Evolutionary conservation across 176 grass and related monocot genomes (phyloP).

Genomic region (Melocanna baccifera): DNA sequence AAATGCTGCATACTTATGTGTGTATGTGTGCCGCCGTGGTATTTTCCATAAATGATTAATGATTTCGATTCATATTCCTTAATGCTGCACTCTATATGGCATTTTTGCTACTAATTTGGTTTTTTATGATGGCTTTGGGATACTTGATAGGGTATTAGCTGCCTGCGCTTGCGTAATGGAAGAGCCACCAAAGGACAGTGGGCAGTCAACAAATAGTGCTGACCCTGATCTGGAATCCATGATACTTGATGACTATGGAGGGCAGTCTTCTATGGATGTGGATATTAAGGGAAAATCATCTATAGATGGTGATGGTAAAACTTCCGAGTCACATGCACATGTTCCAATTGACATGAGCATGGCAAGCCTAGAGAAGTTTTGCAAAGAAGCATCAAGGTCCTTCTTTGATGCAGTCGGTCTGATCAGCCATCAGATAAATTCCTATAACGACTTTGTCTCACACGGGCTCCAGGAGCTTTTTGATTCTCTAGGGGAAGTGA

Average conservation of each 20-base stretch:
- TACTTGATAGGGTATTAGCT: constrained; percentile 30
- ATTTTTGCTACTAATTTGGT: constrained; percentile 9
- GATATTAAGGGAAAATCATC: constrained; percentile 33
- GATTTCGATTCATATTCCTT: not conserved
- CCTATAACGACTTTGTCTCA: constrained; percentile 72
- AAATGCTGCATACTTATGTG: not conserved
- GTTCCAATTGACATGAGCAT: constrained; percentile 48
- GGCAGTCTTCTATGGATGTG: constrained; percentile 32
- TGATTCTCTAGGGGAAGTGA: constrained; percentile 69
- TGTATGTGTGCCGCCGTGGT: not conserved
- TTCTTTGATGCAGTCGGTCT: constrained; percentile 80
- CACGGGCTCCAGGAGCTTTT: constrained; percentile 87
- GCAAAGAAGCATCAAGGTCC: constrained; percentile 64
- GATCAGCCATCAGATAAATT: constrained; percentile 85
- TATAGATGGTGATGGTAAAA: constrained; percentile 15
- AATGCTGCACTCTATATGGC: not conserved
- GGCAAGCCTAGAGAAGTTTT: constrained; percentile 74
- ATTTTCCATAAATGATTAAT: not conserved
- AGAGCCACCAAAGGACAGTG: constrained; percentile 17
- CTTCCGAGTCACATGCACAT: constrained; percentile 11
- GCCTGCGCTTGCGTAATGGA: constrained; percentile 28
- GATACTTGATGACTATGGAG: constrained; percentile 32
- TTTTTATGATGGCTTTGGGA: not conserved
- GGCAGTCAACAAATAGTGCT: constrained; percentile 4
- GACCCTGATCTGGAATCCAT: constrained; percentile 37